Percentiles rank a stretch among this genome's conserved stretches.
Evolutionary conservation across 495 filamentous ascomycete species (phyloP).

Genomic region (Penicillium macrosclerotiorum): DNA sequence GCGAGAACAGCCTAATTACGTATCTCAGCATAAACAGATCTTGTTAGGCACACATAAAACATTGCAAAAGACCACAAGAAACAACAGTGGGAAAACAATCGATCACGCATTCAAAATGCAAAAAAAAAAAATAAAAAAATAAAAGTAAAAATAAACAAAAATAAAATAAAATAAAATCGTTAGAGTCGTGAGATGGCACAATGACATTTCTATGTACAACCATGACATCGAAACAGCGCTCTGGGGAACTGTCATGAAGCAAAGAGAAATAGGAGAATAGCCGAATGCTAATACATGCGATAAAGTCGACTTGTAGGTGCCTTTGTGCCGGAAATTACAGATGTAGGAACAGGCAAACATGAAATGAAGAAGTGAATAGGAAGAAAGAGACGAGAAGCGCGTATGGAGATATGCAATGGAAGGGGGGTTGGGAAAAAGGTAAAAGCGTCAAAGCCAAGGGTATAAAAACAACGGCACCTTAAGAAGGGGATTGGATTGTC

Average conservation of each 20-base stretch:
- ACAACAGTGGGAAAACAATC: no score
- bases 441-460: no score
- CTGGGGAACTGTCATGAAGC: background rate
- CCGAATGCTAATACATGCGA: background rate
- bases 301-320: background rate
- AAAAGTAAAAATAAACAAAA: background rate
- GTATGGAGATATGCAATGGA: no score
- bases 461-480: no score
- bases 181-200: conserved; percentile 18
- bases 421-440: no score
- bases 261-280: background rate
- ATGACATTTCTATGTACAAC: conserved; percentile 30
- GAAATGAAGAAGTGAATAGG: background rate
- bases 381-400: conserved; percentile 2
- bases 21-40: no score
- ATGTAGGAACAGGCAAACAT: background rate
- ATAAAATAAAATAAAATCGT: conserved; percentile 3
- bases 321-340: background rate
- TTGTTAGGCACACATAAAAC: no score
- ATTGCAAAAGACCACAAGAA: no score
- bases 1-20: no score
- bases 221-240: conserved; percentile 18
- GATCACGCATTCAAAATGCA: background rate
- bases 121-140: background rate
- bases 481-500: no score